These are phyloP conservation scores for Trichophaea hybrida DNA, from an alignment of 2,329 filamentous ascomycete species.

Conservation along the genomic window DNA sequence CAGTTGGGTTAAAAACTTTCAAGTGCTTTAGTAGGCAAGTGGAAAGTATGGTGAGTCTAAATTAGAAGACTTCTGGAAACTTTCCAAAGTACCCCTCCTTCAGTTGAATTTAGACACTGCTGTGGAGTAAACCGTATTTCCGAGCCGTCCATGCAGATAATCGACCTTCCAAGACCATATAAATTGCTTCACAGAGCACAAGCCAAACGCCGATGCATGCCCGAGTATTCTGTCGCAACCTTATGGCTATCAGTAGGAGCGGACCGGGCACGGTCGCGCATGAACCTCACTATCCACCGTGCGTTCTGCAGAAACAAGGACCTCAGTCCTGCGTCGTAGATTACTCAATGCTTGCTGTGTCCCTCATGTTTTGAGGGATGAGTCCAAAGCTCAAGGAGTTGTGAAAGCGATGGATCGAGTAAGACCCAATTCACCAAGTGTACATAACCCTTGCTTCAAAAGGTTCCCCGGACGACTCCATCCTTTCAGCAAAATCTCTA, in stretches of 20 bases:
- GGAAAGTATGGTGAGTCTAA: not conserved
- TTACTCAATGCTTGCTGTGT: too few relatives aligned
- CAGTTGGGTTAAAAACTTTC: not conserved
- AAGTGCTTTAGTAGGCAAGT: not conserved
- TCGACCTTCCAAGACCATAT: not conserved
- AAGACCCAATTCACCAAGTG: not conserved
- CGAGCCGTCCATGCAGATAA: not conserved
- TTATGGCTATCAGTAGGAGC: too few relatives aligned
- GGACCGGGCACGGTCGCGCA: too few relatives aligned
- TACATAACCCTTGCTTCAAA: not conserved
- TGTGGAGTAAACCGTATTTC: not conserved
- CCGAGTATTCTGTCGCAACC: too few relatives aligned
- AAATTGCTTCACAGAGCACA: not conserved
- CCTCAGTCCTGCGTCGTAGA: too few relatives aligned
- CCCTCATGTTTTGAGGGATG: too few relatives aligned
- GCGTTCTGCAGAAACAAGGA: too few relatives aligned
- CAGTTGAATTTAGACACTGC: not conserved
- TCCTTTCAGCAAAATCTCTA: not conserved
- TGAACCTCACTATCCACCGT: too few relatives aligned
- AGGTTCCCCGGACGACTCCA: not conserved
- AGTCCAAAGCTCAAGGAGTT: not conserved
- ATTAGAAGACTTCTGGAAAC: not conserved
- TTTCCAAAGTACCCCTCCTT: not conserved
- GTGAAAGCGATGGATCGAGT: not conserved
- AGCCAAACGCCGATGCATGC: not conserved